A percentile compares a stretch with the other conserved stretches of the same genome.
phyloP scores from a whole-genome alignment of 2,329 filamentous ascomycete species.

The Cladosporium sphaerospermum region DNA sequence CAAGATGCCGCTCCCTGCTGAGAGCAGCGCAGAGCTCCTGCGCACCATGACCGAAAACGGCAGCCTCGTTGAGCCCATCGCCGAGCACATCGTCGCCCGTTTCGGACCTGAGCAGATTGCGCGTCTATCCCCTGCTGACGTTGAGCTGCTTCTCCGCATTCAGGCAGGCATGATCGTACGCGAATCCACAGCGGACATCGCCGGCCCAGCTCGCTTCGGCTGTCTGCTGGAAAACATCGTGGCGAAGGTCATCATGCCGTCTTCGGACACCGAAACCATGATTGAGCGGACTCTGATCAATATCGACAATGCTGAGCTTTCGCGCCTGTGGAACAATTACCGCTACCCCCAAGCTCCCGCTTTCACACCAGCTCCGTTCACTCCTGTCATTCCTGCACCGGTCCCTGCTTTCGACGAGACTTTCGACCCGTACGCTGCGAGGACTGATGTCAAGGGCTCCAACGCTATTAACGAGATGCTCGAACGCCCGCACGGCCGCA shows the following conservation, averaged over 20 bases:
- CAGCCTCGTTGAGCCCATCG: conserved; percentile 53
- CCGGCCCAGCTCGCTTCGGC: conserved; percentile 54
- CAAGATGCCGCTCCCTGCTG: conserved; percentile 46
- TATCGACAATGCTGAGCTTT: conserved; percentile 44
- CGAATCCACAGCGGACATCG: conserved; percentile 47
- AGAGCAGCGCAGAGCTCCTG: conserved; percentile 53
- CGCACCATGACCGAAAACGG: conserved; percentile 62
- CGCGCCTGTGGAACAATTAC: conserved; percentile 54
- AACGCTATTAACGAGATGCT: conserved; percentile 84
- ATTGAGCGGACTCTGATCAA: conserved; percentile 54
- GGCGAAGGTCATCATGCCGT: conserved; percentile 47
- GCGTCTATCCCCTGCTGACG: conserved; percentile 46
- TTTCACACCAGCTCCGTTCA: conserved; percentile 46
- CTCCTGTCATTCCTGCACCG: conserved; percentile 40
- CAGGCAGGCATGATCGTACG: conserved; percentile 47
- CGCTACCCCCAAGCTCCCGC: conserved; percentile 41
- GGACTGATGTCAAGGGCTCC: conserved; percentile 89
- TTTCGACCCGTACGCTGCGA: conserved; percentile 84
- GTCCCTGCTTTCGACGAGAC: conserved; percentile 67
- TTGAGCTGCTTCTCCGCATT: conserved; percentile 56
- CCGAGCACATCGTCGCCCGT: conserved; percentile 54
- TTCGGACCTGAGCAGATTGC: conserved; percentile 55
- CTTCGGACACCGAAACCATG: conserved; percentile 49
- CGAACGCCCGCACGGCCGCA: conserved; percentile 68
- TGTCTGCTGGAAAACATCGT: conserved; percentile 56